Evolutionary conservation across 2,329 filamentous ascomycete genomes (phyloP).

Genomic region (Alternaria incomplexa): DNA sequence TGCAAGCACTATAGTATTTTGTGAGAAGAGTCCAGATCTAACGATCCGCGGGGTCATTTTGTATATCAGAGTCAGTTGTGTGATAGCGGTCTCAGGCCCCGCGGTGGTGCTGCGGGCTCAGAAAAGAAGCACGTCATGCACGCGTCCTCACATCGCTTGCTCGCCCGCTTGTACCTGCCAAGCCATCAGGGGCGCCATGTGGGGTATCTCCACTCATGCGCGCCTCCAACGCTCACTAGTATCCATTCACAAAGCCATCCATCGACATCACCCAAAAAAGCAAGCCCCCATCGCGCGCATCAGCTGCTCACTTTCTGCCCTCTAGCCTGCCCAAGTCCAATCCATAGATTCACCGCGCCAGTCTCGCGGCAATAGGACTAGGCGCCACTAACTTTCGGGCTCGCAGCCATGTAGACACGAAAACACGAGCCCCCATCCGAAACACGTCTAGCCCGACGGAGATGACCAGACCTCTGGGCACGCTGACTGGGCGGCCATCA

Average conservation of each 20-base stretch:
- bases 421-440: constrained; percentile 4
- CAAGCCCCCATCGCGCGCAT: background rate
- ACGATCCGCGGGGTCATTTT: background rate
- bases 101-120: background rate
- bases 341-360: background rate
- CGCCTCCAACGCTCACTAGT: background rate
- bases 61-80: background rate
- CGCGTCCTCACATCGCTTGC: background rate
- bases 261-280: background rate
- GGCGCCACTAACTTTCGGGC: background rate
- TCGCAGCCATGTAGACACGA: background rate
- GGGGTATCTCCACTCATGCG: background rate
- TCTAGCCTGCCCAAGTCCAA: background rate
- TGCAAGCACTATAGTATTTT: background rate
- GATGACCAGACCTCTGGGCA: background rate
- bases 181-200: constrained; percentile 1
- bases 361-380: background rate
- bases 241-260: background rate
- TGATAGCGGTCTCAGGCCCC: background rate
- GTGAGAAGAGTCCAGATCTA: background rate
- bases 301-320: background rate
- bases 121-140: background rate
- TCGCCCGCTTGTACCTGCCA: background rate
- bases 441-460: constrained; percentile 2
- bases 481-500: background rate